Conservation (phyloP, 306 rosid genomes). For the Pueraria montana region DNA sequence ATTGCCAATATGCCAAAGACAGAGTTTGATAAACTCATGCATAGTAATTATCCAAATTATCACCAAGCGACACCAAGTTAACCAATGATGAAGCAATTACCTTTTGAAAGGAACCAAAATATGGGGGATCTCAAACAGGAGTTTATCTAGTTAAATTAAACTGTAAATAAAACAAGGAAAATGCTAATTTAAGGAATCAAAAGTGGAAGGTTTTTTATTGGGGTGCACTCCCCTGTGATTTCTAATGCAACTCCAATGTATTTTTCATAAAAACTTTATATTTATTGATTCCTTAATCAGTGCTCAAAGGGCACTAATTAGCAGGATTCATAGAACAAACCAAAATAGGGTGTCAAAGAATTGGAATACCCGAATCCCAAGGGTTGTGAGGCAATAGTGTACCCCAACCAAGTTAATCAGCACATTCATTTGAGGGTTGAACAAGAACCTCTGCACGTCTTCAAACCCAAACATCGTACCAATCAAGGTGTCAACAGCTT, state of each 20-base stretch:
- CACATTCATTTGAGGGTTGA: slow-evolving; percentile 65
- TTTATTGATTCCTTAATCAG: not conserved
- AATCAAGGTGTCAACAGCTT: slow-evolving; percentile 59
- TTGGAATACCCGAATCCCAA: slow-evolving; percentile 68
- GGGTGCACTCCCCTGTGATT: no score
- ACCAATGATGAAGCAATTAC: slow-evolving; percentile 23
- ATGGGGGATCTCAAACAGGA: slow-evolving; percentile 7
- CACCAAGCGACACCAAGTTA: slow-evolving; percentile 30
- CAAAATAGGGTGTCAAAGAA: slow-evolving; percentile 16
- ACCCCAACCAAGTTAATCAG: slow-evolving; percentile 80
- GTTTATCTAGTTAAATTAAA: slow-evolving; percentile 23
- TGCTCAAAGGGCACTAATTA: not conserved
- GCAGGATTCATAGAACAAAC: not conserved
- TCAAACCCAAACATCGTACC: slow-evolving; percentile 67
- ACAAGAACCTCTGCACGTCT: slow-evolving; percentile 72
- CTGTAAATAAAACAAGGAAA: not conserved
- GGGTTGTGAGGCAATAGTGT: slow-evolving; percentile 68
- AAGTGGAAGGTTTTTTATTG: no score
- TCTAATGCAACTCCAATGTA: not conserved
- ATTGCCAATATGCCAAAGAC: slow-evolving; percentile 26
- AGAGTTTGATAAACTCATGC: slow-evolving; percentile 28
- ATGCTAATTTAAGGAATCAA: not conserved
- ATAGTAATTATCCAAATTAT: slow-evolving; percentile 20
- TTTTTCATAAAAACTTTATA: not conserved
- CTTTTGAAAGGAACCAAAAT: slow-evolving; percentile 30